These are phyloP conservation scores for Pleoardoris graminearum DNA, from an alignment of 2,329 filamentous ascomycete species.

Conservation along the genomic window DNA sequence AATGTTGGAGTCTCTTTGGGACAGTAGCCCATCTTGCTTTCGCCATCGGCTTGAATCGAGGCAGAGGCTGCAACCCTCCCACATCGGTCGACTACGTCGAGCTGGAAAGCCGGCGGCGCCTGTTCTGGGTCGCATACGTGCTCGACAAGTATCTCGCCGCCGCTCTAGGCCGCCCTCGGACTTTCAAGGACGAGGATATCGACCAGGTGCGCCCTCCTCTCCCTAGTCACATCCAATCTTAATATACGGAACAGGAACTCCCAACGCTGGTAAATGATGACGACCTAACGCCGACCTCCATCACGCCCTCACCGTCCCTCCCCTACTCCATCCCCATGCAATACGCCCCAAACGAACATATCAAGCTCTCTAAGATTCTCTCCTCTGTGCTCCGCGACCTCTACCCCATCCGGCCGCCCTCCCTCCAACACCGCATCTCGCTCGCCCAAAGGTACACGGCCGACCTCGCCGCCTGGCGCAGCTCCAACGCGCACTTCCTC, in stretches of 20 bases:
- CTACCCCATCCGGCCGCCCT: conserved; percentile 46
- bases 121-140: conserved; percentile 67
- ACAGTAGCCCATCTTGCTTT: conserved; percentile 58
- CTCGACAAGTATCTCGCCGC: conserved; percentile 66
- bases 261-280: conserved; percentile 42
- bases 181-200: conserved; percentile 66
- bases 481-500: conserved; percentile 50
- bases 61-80: conserved; percentile 37
- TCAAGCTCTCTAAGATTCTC: conserved; percentile 51
- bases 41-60: conserved; percentile 51
- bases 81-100: conserved; percentile 50
- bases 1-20: conserved; percentile 64
- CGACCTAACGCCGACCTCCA: conserved; percentile 33
- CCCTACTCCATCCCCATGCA: conserved; percentile 41
- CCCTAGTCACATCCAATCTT: not conserved
- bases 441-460: conserved; percentile 49
- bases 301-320: conserved; percentile 30
- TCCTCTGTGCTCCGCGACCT: conserved; percentile 51
- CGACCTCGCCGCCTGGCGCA: conserved; percentile 53
- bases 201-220: conserved; percentile 56
- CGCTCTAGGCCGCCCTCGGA: conserved; percentile 63
- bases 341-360: conserved; percentile 52
- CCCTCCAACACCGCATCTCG: conserved; percentile 36
- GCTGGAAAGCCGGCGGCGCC: conserved; percentile 58
- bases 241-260: conserved; percentile 31